These are phyloP conservation scores for Apostasia shenzhenica DNA, from an alignment of 106 monocot genomes.

Conservation along the genomic window DNA sequence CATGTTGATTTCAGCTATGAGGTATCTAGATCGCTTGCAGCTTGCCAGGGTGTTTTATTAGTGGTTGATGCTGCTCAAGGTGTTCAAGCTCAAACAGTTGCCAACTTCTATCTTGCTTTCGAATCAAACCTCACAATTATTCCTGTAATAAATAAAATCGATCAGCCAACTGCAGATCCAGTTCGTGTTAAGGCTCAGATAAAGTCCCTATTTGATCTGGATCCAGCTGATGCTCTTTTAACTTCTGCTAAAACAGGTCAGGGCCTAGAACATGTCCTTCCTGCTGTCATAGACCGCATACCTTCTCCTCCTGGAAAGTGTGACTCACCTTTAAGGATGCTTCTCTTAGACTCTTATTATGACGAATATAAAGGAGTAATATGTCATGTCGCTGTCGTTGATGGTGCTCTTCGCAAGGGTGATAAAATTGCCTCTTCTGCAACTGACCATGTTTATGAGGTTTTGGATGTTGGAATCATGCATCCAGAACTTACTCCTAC, in stretches of 20 bases:
- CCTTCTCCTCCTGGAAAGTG: slow-evolving; percentile 71
- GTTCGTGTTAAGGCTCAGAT: slow-evolving; percentile 89
- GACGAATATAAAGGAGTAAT: slow-evolving; percentile 98
- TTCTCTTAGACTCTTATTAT: slow-evolving; percentile 97
- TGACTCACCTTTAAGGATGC: slow-evolving; percentile 78
- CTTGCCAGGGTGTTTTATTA: slow-evolving; percentile 94
- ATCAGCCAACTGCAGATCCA: slow-evolving; percentile 96
- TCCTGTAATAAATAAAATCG: slow-evolving; percentile 99
- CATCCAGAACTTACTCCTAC: slow-evolving; percentile 92
- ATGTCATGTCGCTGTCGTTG: slow-evolving; percentile 98
- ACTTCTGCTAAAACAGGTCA: slow-evolving; percentile 98
- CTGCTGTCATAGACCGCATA: slow-evolving; percentile 84
- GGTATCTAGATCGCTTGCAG: slow-evolving; percentile 95
- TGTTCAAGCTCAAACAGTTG: slow-evolving; percentile 98
- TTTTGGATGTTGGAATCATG: slow-evolving; percentile 92
- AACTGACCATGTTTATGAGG: slow-evolving; percentile 78
- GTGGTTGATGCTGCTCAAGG: slow-evolving; percentile 99
- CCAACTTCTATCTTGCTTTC: slow-evolving; percentile 95
- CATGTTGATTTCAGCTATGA: slow-evolving; percentile 99
- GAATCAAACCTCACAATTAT: slow-evolving; percentile 85
- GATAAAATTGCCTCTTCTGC: slow-evolving; percentile 86
- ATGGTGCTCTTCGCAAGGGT: slow-evolving; percentile 80
- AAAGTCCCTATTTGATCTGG: slow-evolving; percentile 88
- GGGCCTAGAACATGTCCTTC: slow-evolving; percentile 88
- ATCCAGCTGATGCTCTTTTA: slow-evolving; percentile 72